These are phyloP conservation scores for Ophiorrhiza pumila DNA, from an alignment of 257 asterid species.

Conservation along the genomic window DNA sequence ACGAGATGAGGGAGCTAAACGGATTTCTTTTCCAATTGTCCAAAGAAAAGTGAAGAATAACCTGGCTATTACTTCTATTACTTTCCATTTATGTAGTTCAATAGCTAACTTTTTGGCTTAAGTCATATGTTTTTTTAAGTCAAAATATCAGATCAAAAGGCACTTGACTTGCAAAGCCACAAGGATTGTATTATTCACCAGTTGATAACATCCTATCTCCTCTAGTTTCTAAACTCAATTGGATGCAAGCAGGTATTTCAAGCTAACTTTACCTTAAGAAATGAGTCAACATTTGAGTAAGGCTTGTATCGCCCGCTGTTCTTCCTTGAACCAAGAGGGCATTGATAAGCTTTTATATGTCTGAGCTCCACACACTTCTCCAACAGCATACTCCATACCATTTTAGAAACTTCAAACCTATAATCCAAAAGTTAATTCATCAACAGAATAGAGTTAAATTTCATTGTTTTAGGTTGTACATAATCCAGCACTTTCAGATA, in stretches of 20 bases:
- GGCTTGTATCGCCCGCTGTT: slow-evolving; percentile 86
- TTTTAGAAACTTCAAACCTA: slow-evolving; percentile 73
- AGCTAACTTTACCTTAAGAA: slow-evolving; percentile 56
- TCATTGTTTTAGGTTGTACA: neutral
- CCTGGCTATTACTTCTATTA: neutral
- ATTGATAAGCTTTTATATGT: slow-evolving; percentile 46
- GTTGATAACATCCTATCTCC: neutral
- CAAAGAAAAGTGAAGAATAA: neutral
- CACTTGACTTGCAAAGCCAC: neutral
- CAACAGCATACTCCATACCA: slow-evolving; percentile 62
- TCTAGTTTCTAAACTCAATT: neutral
- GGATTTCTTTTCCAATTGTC: neutral
- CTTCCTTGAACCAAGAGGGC: slow-evolving; percentile 59
- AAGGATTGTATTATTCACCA: neutral
- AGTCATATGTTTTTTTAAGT: neutral
- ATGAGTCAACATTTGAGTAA: slow-evolving; percentile 85
- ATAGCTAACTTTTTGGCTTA: neutral
- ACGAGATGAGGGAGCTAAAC: neutral
- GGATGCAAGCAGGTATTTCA: neutral
- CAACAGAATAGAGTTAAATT: neutral
- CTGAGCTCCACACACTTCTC: slow-evolving; percentile 66
- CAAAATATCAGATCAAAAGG: neutral
- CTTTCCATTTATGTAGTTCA: neutral
- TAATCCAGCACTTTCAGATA: neutral
- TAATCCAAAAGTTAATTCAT: neutral